Base-by-base conservation (phyloP, 768 basidiomycete species). In the Boletus reticulatus region DNA sequence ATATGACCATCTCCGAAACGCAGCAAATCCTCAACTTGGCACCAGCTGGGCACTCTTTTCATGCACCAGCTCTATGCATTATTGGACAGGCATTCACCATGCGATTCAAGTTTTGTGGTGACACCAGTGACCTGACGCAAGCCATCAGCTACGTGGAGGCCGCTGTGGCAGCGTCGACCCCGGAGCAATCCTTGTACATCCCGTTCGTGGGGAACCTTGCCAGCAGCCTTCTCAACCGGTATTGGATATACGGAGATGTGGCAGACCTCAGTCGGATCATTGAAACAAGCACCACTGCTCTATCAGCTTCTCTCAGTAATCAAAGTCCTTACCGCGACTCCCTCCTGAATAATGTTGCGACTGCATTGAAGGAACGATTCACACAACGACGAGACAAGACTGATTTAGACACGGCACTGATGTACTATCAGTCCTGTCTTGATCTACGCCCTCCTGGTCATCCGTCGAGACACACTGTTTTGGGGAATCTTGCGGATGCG, bases 41-140 rank as follows among this genome's bases (percentile, higher is more conserved):
- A 16, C 59, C 64, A 19, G 53, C 65, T 27, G 64, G 55, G 5
- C 63, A 69, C 48, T 42, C 57, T 22, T 51, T 52, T 34, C 62
- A 57, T 20, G 54, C 66, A 13, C 7, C 32, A 1, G 49, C 38
- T 17, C 41, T 70, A 7, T 53, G 58, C 53, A 56, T 62, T 42
- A 59, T 67, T 37, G 69, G 61, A 7, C 53, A 43, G 41, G 55
- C 55, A 1, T 57, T 70, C 22, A 24, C 19, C 1, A 48, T 14
- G 27, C 69, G 63, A 17, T 75, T 68, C 55, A 56, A 58, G 32
- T 27, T 64, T 47, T 58, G 50, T 16, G 60, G 57, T 7, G 58
- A 64, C 22, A 32, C 58, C 9, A 48, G 32, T 14, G 72, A 74
- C 53, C 41, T 61, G n/a, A 51, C 48, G 19, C 58, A 59, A 61